Evolutionary conservation across 2,329 filamentous ascomycete species (phyloP), one percentile per base, ranked within the genome.

Genomic region (Fusarium sacchari): DNA sequence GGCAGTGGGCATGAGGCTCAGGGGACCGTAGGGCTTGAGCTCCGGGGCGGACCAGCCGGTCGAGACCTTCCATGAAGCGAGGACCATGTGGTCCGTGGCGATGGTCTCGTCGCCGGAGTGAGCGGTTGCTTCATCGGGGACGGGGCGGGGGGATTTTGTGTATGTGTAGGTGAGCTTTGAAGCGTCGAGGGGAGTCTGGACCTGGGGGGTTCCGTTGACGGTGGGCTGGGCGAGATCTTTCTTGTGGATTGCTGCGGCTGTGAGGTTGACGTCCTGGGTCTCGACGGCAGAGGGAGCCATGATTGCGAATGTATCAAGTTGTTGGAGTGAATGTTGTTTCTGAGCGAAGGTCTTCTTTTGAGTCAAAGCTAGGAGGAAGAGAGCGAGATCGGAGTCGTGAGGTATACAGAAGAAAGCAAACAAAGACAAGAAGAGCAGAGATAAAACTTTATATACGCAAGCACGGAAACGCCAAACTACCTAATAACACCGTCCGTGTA

Each of bases 41-140:
- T 92, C 88, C 3, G 94, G 94, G 4, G 88, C 86, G 42, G 88
- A 86, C 94, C 94, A 97, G 76, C 94, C 94, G 26, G 83, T 80
- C 47, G 84, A 80, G 28, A 82, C 83, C 39, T 87, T 90, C 94
- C 94, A 97, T 60, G 85, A 84, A 26, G 87, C 92, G 58, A 91
- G 92, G 77, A 96, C 86, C 94, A 97, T 97, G 86, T 98, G 95
- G 86, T 98, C 95, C 71, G 93, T 95, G 86, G 88, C 89, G 79
- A 90, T 84, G 72, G 87, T 89, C 80, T 88, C 86, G 69, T 78
- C 73, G 73, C 85, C 87, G 57, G 85, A 64, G 74, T 83, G 83
- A 76, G 86, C 86, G 43, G 77, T 75, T 68, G 82, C 86, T 69
- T 87, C 84, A 59, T 85, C 82, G 58, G 88, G 89, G 55, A 91